Base-by-base conservation (phyloP, 148 eudicot species). In the Tetragonia tetragonoides region DNA sequence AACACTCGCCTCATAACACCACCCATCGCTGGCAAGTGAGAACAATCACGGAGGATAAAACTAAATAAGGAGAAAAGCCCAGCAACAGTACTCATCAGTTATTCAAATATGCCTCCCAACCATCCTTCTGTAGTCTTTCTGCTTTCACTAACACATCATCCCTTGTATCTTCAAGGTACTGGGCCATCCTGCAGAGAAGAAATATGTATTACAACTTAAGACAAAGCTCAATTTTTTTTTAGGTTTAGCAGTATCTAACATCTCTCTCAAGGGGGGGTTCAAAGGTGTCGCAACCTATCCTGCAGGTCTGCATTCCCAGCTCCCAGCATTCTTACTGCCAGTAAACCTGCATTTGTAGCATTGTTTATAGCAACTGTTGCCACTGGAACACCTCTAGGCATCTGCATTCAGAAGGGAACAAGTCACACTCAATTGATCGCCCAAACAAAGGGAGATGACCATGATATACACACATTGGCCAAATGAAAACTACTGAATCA, bases 381-480 rank as follows among this genome's bases (percentile, higher is more conserved):
- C 81, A 93, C 99, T 54, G 99, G 99, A 68, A 95, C 92, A 68
- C 99, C 99, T 77, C 99, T 90, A 70, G 99, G 99, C 99, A 95
- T 95, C 99, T 95, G 85, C 70, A 74, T 74, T 60, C 16, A 68
- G 54, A 44, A 20, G 9, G 23, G 37, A 44, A 23, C 37, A 15
- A 28, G 39, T 75, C 61, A 57, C 0, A 66, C 53, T 79, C 71
- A 38, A 54, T 49, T 23, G 24, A 44, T 41, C 47, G 24, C 37
- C 47, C 59, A 66, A 28, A 41, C 24, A 23, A 68, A 37, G 23
- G 62, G 64, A 66, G 46, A 2, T 6, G 21, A 57, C 10, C 34
- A 2, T 6, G 63, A 59, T 7, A 40, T 4, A 24, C 5, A 16
- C 67, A 74, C n/a, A 59, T 20, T n/a, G 24, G 41, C 24, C 4